Evolutionary conservation across 163 green algal genomes (phyloP).

Genomic region (Coccomyxa subellipsoidea): DNA sequence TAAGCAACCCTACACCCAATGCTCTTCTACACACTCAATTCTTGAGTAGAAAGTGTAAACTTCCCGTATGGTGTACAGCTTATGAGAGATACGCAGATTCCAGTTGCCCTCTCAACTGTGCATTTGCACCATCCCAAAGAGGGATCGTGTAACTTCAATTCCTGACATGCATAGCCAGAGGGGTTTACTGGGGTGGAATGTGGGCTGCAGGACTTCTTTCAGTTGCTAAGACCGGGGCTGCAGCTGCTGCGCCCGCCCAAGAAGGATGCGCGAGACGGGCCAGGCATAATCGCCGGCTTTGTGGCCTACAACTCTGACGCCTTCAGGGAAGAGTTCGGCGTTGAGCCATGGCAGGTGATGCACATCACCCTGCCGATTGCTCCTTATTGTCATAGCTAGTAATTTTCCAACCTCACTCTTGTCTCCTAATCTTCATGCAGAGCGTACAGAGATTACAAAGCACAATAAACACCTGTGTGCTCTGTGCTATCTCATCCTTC

Average conservation of each 20-base stretch:
- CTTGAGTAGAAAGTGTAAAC: too few relatives aligned
- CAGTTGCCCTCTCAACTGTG: too few relatives aligned
- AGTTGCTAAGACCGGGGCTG: slow-evolving; percentile 62
- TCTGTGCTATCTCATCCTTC: background rate
- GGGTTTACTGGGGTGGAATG: too few relatives aligned
- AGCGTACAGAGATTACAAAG: too few relatives aligned
- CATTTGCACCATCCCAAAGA: too few relatives aligned
- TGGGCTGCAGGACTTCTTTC: slow-evolving; percentile 70
- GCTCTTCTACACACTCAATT: too few relatives aligned
- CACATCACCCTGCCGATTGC: background rate
- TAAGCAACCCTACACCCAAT: too few relatives aligned
- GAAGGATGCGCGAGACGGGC: slow-evolving; percentile 8
- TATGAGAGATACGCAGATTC: too few relatives aligned
- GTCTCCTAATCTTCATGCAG: background rate
- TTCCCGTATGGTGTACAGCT: too few relatives aligned
- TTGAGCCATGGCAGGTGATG: slow-evolving; percentile 35
- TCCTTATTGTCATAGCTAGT: background rate
- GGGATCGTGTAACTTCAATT: too few relatives aligned
- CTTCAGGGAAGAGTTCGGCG: slow-evolving; percentile 46
- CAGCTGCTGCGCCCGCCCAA: slow-evolving; percentile 52
- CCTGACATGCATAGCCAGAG: too few relatives aligned
- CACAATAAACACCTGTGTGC: background rate
- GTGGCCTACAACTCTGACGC: slow-evolving; percentile 45
- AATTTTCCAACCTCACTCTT: background rate
- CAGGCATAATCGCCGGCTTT: slow-evolving; percentile 28